A percentile compares a stretch with the other conserved stretches of the same genome.
phyloP scores from a whole-genome alignment of 495 filamentous ascomycete genomes.

The Mytilinidion resinicola region DNA sequence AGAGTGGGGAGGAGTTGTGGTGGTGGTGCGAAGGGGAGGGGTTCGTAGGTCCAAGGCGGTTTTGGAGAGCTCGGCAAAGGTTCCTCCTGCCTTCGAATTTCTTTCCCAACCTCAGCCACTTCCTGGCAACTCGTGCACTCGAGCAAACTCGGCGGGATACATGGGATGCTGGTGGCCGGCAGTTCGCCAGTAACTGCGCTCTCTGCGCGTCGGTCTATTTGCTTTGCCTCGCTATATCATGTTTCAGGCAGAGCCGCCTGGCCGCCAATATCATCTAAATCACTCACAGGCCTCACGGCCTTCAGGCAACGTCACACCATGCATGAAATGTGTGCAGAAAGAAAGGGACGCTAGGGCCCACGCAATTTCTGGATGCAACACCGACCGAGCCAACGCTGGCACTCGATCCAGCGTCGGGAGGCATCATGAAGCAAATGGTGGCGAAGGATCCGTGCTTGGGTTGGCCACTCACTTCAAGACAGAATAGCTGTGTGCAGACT shows the following conservation, averaged over 20 bases:
- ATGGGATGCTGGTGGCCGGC: background rate
- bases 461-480: no score
- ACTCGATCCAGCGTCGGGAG: no score
- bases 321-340: background rate
- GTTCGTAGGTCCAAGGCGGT: constrained; percentile 3
- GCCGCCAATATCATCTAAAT: background rate
- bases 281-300: background rate
- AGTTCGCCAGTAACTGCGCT: background rate
- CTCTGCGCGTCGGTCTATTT: background rate
- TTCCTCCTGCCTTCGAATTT: background rate
- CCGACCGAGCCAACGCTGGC: no score
- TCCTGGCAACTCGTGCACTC: background rate
- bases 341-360: background rate
- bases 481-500: no score
- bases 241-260: background rate
- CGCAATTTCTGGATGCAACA: no score
- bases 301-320: background rate
- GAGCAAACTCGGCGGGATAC: background rate
- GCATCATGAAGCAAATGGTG: no score
- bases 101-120: background rate
- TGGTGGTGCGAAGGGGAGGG: constrained; percentile 3
- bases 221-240: background rate
- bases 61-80: background rate
- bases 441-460: no score
- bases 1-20: background rate